Base-by-base conservation (phyloP, 2,329 filamentous ascomycete species). In the Cryphonectria radicalis region DNA sequence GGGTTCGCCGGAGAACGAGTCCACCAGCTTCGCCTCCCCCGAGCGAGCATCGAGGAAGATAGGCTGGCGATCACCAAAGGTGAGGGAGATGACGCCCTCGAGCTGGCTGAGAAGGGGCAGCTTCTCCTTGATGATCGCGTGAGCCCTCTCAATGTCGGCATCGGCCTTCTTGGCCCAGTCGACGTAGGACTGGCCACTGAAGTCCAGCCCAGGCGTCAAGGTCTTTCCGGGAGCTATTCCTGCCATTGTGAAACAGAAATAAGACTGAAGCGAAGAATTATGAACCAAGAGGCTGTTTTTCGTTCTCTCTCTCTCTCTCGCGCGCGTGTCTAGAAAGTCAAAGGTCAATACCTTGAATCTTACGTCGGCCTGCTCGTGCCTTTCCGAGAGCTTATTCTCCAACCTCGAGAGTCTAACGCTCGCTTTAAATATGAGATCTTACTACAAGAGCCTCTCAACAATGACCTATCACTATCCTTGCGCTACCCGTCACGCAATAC, bases 31-130 rank as follows among this genome's bases (percentile, higher is more conserved):
- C 63, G 77, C 76, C 17, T 70, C 69, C 7, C 72, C 70, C 10
- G 67, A 68, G 13, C 76, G 74, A 8, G 75, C 76, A 68, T 77
- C 77, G 42, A 78, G 70, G 69, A 75, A 77, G 65, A 78, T 67
- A 1, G 77, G 76, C 3, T 72, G 59, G 22, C 66, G 67, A 35
- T 71, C 73, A 35, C 73, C 74, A 67, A 77, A 72, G 19, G 73
- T 67, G 35, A 76, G 42, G 19, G 70, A 72, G 40, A 76, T 59
- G n/a, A 77, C 71, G 37, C 72, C 75, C 13, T 76, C 71, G n/a
- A 76, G 68, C 50, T 76, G 68, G 32, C 70, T 60, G n/a, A 76
- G 72, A 37, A 74, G 55, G 5, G 76, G 74, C 19, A 77, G 68
- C 43, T 76, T 77, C 66, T 75, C 72, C 62, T 72, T 70, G 67